Conservation (phyloP, 1,284 basidiomycete species). For the Rhizoctonia solani region DNA sequence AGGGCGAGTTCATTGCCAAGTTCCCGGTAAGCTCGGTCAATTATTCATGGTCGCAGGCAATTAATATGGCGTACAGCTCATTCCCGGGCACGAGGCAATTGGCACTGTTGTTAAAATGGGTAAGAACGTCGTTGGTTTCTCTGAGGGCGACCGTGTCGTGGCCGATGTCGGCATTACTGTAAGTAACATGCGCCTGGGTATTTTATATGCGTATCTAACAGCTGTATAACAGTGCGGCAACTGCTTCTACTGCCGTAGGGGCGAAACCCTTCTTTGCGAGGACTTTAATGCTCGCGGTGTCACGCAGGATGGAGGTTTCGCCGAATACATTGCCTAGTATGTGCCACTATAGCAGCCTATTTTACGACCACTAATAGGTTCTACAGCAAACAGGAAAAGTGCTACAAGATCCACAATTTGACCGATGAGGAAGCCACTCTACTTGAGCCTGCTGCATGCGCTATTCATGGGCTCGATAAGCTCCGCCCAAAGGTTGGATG, state of each 20-base stretch:
- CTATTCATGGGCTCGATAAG: slow-evolving; percentile 86
- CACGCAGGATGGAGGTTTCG: slow-evolving; percentile 79
- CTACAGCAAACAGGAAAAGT: slow-evolving; percentile 59
- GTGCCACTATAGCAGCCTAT: slow-evolving; percentile 40
- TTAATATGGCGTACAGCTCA: slow-evolving; percentile 55
- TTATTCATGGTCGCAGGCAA: neutral
- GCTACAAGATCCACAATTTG: slow-evolving; percentile 83
- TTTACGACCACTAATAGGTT: neutral
- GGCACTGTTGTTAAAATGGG: slow-evolving; percentile 71
- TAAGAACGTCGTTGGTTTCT: slow-evolving; percentile 68
- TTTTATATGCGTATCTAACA: neutral
- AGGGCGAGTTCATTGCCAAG: slow-evolving; percentile 76
- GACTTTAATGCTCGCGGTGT: slow-evolving; percentile 78
- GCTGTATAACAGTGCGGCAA: slow-evolving; percentile 61
- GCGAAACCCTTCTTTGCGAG: slow-evolving; percentile 73
- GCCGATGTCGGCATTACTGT: slow-evolving; percentile 63
- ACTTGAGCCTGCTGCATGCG: slow-evolving; percentile 86
- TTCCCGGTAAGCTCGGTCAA: slow-evolving; percentile 59
- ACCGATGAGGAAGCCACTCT: slow-evolving; percentile 86
- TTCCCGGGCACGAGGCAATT: slow-evolving; percentile 82
- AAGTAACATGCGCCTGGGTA: slow-evolving; percentile 37
- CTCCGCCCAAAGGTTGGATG: slow-evolving; percentile 75
- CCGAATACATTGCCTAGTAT: slow-evolving; percentile 80
- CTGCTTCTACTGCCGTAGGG: slow-evolving; percentile 84
- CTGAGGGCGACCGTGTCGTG: slow-evolving; percentile 76